Evolutionary conservation across 2,329 filamentous ascomycete species (phyloP).

Genomic region (Gnomoniopsis smithogilvyi): DNA sequence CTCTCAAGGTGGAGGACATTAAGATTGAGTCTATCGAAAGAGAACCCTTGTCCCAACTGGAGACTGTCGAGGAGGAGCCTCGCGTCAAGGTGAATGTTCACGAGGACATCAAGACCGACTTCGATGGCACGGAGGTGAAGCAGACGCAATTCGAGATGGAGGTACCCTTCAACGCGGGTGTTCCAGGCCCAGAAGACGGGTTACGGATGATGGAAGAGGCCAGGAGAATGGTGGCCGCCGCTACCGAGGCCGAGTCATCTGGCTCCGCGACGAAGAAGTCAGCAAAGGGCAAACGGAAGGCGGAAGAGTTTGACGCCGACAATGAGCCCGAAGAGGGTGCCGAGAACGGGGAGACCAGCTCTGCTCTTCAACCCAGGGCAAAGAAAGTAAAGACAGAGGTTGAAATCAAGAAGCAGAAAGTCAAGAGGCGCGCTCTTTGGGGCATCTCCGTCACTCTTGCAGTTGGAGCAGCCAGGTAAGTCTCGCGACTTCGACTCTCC

Average conservation of each 20-base stretch:
- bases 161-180: constrained; percentile 64
- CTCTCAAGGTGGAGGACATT: constrained; percentile 22
- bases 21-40: constrained; percentile 47
- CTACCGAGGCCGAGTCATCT: constrained; percentile 27
- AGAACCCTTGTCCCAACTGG: constrained; percentile 45
- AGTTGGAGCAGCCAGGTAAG: constrained; percentile 92
- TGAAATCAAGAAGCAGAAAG: constrained; percentile 79
- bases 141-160: constrained; percentile 74
- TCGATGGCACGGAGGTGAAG: constrained; percentile 61
- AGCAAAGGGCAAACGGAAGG: constrained; percentile 66
- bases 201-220: constrained; percentile 82
- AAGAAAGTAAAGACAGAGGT: constrained; percentile 83
- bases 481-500: constrained; percentile 25
- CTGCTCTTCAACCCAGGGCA: constrained; percentile 44
- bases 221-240: constrained; percentile 74
- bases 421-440: constrained; percentile 79
- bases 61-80: constrained; percentile 52
- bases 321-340: constrained; percentile 31
- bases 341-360: constrained; percentile 37
- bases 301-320: constrained; percentile 67
- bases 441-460: constrained; percentile 85
- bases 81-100: constrained; percentile 70
- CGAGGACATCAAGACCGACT: constrained; percentile 54
- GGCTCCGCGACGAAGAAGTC: constrained; percentile 27
- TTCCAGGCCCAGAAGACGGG: constrained; percentile 74